phyloP scores from a whole-genome alignment of 208 protist species.

The Blechomonas ayalai region DNA sequence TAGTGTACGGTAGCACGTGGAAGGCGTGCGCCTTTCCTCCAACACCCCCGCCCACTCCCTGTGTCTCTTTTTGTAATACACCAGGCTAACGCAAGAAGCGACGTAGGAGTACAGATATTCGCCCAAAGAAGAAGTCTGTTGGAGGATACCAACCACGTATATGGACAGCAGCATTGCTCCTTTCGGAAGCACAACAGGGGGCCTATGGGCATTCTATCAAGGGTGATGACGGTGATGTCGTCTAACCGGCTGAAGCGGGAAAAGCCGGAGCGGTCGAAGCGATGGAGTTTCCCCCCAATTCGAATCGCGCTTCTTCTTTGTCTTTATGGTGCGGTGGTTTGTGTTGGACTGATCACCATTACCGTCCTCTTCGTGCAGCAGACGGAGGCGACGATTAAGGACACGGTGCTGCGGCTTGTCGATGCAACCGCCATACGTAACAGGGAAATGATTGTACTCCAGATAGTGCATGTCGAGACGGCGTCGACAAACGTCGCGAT shows the following conservation, averaged over 20 bases:
- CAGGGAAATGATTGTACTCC: neutral
- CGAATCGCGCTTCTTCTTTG: constrained; percentile 7
- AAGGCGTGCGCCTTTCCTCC: too few relatives aligned
- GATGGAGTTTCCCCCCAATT: too few relatives aligned
- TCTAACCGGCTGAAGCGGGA: too few relatives aligned
- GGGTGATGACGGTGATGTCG: too few relatives aligned
- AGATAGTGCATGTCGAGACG: neutral
- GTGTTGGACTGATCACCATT: constrained; percentile 9
- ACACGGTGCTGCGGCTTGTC: constrained; percentile 6
- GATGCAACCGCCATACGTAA: constrained; percentile 11
- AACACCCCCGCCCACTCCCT: neutral
- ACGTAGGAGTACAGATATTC: too few relatives aligned
- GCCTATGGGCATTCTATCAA: too few relatives aligned
- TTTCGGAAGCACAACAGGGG: too few relatives aligned
- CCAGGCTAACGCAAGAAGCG: too few relatives aligned
- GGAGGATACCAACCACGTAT: too few relatives aligned
- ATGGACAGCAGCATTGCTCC: too few relatives aligned
- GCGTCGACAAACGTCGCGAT: neutral
- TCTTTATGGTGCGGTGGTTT: constrained; percentile 17
- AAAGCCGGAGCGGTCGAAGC: too few relatives aligned
- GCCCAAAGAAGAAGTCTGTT: too few relatives aligned
- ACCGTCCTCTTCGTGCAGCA: constrained; percentile 11
- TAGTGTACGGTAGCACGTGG: neutral
- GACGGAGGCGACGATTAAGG: constrained; percentile 7
- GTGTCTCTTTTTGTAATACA: neutral